Conservation (phyloP, 139 green algal genomes). For the Limnomonas spitsbergensis region DNA sequence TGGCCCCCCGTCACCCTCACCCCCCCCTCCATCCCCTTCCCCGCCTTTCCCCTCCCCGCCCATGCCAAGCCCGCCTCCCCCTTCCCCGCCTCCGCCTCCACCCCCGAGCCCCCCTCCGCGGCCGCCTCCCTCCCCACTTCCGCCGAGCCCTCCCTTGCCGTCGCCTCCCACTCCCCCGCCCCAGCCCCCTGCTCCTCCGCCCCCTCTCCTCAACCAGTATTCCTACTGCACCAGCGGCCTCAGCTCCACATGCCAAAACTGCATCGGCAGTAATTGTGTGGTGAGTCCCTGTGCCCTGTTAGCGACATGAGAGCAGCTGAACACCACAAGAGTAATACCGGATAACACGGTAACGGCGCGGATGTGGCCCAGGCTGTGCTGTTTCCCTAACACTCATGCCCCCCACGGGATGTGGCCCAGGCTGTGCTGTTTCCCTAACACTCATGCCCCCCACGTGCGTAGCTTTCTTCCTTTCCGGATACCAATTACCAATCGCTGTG, state of each 20-base stretch:
- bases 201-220: slow-evolving; percentile 5
- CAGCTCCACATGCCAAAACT: neutral
- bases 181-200: neutral
- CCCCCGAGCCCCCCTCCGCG: neutral
- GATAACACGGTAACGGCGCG: no score
- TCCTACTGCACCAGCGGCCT: neutral
- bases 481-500: no score
- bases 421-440: no score
- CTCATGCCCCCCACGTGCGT: no score
- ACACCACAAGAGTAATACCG: no score
- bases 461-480: no score
- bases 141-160: neutral
- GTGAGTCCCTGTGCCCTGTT: neutral
- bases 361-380: no score
- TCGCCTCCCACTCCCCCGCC: neutral
- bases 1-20: neutral
- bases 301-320: no score
- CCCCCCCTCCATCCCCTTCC: neutral
- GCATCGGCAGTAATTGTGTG: neutral
- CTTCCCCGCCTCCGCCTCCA: neutral
- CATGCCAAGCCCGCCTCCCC: slow-evolving; percentile 3
- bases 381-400: no score
- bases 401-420: no score
- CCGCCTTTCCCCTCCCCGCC: neutral
- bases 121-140: neutral